Base-by-base conservation (phyloP, 768 basidiomycete species). In the Tephrocybe sp. region DNA sequence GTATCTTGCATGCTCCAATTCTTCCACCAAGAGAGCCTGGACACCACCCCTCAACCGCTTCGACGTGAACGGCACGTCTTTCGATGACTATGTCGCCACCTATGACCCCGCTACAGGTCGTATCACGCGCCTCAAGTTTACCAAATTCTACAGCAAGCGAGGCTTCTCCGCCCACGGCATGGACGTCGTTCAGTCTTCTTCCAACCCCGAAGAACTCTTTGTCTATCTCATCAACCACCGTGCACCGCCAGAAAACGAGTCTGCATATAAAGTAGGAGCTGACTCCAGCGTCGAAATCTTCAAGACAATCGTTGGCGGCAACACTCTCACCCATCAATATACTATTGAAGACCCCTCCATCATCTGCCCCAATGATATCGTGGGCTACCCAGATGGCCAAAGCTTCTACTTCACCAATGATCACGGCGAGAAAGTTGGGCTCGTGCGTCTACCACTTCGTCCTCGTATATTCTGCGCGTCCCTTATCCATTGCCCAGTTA, bases 161-260 rank as follows among this genome's bases (percentile, higher is more conserved):
- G 78, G 78, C 6, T 66, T 86, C 40, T 77, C 78, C 16, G 58
- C 82, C 9, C 84, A 87, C 48, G 86, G 86, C 13, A 79, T 89
- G 77, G 87, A 87, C 48, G 76, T 87, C 18, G 83, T 86, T 7
- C 69, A 76, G 1, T 82, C 83, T 6, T 56, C 68, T 1, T 55
- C 69, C 2, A 67, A 83, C 48, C 70, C 78, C 4, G 64, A 70
- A 9, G 64, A 75, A 41, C 72, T 87, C 8, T 86, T 77, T 53
- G 69, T 89, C 13, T 89, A 87, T 58, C 68, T 86, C n/a, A 70
- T 89, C 55, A 89, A 89, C 60, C 87, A 89, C 61, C 80, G 84
- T 25, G 69, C 67, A 16, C 86, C 86, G 0, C 48, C 70, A 1
- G 64, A 64, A 13, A 69, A 64, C 11, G 55, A 63, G 11, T 60